Evolutionary conservation across 106 monocot genomes (phyloP).

Genomic region (Dioscorea dumetorum): DNA sequence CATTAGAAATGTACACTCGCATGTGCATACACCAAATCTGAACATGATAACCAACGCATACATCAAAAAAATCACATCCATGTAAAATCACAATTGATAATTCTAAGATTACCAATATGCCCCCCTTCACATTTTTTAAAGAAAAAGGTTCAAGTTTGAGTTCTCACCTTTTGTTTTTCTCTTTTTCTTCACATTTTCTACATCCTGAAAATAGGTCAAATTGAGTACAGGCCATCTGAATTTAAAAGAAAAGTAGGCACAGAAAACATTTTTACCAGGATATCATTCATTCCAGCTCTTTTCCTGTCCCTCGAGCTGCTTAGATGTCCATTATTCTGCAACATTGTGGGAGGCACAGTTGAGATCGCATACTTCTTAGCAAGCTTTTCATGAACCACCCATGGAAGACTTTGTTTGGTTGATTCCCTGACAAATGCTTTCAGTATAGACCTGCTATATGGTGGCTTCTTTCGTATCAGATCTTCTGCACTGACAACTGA

Average conservation of each 20-base stretch:
- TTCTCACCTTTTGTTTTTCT: conserved; percentile 23
- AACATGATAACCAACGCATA: too few species aligned
- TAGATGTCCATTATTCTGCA: conserved; percentile 26
- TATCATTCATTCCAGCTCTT: background rate
- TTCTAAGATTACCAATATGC: too few species aligned
- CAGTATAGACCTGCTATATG: conserved; percentile 52
- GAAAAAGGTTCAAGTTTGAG: background rate
- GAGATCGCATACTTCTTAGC: conserved; percentile 63
- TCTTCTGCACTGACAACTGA: conserved; percentile 46
- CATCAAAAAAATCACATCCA: too few species aligned
- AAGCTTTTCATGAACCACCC: conserved; percentile 75
- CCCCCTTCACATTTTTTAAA: too few species aligned
- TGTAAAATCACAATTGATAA: too few species aligned
- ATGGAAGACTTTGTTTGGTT: conserved; percentile 60
- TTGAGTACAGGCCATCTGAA: background rate
- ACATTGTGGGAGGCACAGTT: conserved; percentile 38
- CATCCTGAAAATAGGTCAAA: conserved; percentile 16
- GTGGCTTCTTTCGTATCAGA: conserved; percentile 65
- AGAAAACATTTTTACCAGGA: conserved; percentile 16
- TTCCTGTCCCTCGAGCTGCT: background rate
- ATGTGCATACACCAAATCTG: too few species aligned
- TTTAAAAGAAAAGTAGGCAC: conserved; percentile 2
- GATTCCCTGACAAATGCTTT: conserved; percentile 86
- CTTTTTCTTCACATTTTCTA: conserved; percentile 25
- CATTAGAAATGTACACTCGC: too few species aligned